Evolutionary conservation across 306 rosid genomes (phyloP).

Genomic region (Morella rubra): DNA sequence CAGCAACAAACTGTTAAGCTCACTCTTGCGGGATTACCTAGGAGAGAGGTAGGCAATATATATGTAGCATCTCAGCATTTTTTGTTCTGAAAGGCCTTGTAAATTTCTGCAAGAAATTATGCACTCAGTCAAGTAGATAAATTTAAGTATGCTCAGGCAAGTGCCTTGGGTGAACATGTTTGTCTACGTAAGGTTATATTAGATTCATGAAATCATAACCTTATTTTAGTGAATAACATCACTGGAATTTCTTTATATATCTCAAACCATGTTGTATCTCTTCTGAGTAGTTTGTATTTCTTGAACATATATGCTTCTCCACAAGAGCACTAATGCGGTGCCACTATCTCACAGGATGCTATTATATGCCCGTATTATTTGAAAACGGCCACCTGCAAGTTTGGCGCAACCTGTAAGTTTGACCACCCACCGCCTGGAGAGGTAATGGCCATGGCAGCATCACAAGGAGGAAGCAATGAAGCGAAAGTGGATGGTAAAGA

Average conservation of each 20-base stretch:
- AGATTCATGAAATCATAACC: no score
- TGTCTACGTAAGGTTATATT: no score
- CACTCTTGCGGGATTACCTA: slow-evolving; percentile 89
- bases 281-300: background rate
- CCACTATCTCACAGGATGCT: slow-evolving; percentile 58
- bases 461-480: slow-evolving; percentile 53
- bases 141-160: background rate
- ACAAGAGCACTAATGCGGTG: slow-evolving; percentile 5
- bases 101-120: background rate
- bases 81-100: background rate
- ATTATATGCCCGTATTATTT: slow-evolving; percentile 80
- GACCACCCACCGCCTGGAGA: slow-evolving; percentile 99
- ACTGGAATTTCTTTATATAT: no score
- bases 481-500: slow-evolving; percentile 27
- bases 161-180: background rate
- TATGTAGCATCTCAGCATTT: background rate
- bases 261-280: no score
- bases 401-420: slow-evolving; percentile 83
- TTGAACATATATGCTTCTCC: background rate
- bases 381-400: slow-evolving; percentile 94
- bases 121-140: background rate
- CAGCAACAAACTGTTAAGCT: slow-evolving; percentile 56
- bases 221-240: no score
- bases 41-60: slow-evolving; percentile 76
- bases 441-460: slow-evolving; percentile 65